Base-by-base conservation (phyloP, 768 basidiomycete genomes). In the Psilocybe azurescens region DNA sequence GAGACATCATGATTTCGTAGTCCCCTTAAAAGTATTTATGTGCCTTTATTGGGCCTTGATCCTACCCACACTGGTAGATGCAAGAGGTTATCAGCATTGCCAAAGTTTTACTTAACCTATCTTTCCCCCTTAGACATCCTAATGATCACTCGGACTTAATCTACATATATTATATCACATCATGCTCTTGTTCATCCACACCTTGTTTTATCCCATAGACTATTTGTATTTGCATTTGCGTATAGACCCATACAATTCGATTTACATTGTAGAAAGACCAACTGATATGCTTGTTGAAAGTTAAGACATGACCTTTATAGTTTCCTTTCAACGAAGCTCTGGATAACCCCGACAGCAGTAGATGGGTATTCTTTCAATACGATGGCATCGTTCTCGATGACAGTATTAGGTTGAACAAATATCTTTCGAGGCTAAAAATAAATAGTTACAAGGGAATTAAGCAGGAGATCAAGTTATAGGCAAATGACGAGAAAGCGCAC, bases 381-480 rank as follows among this genome's bases (percentile, higher is more conserved):
- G 29, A 93, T 90, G 67, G 92, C 85, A 29, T 78, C 88, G 65
- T 86, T 77, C 56, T 83, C 83, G 52, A 94, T 66, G 66, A 88
- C 77, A 13, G 93, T 93, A 69, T 90, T 94, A 2, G 92, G 90
- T 73, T 93, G 94, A 3, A 93, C 88, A 74, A 95, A 90, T 16
- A 93, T 82, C 74, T 93, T 95, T 60, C 94, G 86, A 16, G 94
- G 90, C 89, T 94, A 62, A 59, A 67, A 28, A 58, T 29, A 59
- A 52, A 56, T 6, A 54, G 5, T 33, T 33, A 38, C 24, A 24
- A 24, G 24, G 24, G 24, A 54, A 44, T 33, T 30, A 6, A 16
- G 14, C 32, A 41, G 7, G 8, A 7, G 20, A 47, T 56, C 13
- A 46, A 48, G 48, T 18, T 2, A 60, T 24, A 38, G 56, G 20